phyloP scores from a whole-genome alignment of 805 yeast species.

The Pichia thaimueangensis region DNA sequence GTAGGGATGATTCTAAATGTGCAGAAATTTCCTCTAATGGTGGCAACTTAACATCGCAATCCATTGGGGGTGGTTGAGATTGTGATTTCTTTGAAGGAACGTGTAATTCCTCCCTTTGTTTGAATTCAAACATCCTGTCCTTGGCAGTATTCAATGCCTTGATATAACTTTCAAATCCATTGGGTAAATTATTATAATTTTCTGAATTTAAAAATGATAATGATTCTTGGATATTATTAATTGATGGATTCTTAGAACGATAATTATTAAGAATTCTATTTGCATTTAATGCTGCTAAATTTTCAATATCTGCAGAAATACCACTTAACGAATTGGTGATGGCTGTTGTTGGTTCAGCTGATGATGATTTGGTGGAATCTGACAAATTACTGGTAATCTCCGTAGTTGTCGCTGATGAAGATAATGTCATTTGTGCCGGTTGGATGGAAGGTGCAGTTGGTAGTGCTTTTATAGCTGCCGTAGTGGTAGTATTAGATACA shows the following conservation, averaged over 20 bases:
- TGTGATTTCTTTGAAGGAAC: slow-evolving; percentile 13
- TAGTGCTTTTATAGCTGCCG: neutral
- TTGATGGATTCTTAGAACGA: neutral
- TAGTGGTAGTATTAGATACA: slow-evolving; percentile 4
- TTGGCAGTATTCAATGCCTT: slow-evolving; percentile 28
- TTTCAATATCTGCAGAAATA: slow-evolving; percentile 1
- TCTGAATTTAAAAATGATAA: slow-evolving; percentile 20
- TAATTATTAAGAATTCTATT: slow-evolving; percentile 3
- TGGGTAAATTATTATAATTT: slow-evolving; percentile 23
- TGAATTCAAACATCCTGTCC: slow-evolving; percentile 20
- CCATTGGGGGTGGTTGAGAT: slow-evolving; percentile 10
- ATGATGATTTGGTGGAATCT: neutral
- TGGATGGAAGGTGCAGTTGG: neutral
- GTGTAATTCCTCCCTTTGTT: slow-evolving; percentile 10
- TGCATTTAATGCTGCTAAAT: slow-evolving; percentile 6
- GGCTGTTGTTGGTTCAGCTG: too few relatives aligned
- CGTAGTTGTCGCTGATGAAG: neutral
- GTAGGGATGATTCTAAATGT: slow-evolving; percentile 67
- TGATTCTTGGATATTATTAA: slow-evolving; percentile 8
- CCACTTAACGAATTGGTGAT: neutral
- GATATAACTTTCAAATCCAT: slow-evolving; percentile 21
- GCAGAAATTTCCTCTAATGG: slow-evolving; percentile 48
- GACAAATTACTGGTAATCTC: neutral
- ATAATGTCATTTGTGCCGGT: neutral
- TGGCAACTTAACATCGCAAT: slow-evolving; percentile 43